Conservation (phyloP, 352 stramenopile genomes). For the Pythium aquatile region DNA sequence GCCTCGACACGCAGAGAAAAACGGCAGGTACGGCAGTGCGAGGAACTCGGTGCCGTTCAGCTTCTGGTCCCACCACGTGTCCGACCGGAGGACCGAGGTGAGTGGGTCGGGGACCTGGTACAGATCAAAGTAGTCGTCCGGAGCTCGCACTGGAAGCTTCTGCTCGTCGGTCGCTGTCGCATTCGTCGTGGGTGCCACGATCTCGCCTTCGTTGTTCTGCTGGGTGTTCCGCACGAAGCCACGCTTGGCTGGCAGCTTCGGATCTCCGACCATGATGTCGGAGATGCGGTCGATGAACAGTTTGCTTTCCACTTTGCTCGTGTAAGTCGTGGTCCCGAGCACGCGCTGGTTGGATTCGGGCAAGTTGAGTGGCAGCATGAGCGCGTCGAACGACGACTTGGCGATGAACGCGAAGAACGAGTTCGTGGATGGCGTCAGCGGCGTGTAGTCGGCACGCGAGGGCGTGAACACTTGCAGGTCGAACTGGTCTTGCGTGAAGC, state of each 20-base stretch:
- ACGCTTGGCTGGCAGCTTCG: constrained; percentile 45
- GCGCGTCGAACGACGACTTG: constrained; percentile 61
- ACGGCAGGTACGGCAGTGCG: constrained; percentile 94
- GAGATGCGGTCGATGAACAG: constrained; percentile 91
- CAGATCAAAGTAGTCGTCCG: constrained; percentile 58
- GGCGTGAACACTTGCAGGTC: constrained; percentile 91
- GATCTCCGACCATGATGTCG: constrained; percentile 91
- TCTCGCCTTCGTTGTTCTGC: constrained; percentile 50
- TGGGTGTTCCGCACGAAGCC: constrained; percentile 59
- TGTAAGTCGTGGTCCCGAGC: constrained; percentile 45
- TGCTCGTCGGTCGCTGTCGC: constrained; percentile 11
- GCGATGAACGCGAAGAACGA: constrained; percentile 86
- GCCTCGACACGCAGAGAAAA: constrained; percentile 94
- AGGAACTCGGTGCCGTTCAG: constrained; percentile 64
- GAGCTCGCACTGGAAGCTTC: constrained; percentile 30
- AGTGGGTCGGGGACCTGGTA: constrained; percentile 45
- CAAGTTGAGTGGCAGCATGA: constrained; percentile 95
- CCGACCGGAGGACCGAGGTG: constrained; percentile 38
- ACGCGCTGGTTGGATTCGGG: constrained; percentile 68
- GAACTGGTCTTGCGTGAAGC: constrained; percentile 75
- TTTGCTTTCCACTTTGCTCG: constrained; percentile 71
- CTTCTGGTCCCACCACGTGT: constrained; percentile 80
- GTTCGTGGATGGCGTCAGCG: constrained; percentile 52
- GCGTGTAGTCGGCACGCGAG: constrained; percentile 64
- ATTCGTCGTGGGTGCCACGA: constrained; percentile 22